Evolutionary conservation across 2,329 filamentous ascomycete genomes (phyloP), one percentile per base, ranked within the genome.

Genomic region (Talaromyces verruculosus): DNA sequence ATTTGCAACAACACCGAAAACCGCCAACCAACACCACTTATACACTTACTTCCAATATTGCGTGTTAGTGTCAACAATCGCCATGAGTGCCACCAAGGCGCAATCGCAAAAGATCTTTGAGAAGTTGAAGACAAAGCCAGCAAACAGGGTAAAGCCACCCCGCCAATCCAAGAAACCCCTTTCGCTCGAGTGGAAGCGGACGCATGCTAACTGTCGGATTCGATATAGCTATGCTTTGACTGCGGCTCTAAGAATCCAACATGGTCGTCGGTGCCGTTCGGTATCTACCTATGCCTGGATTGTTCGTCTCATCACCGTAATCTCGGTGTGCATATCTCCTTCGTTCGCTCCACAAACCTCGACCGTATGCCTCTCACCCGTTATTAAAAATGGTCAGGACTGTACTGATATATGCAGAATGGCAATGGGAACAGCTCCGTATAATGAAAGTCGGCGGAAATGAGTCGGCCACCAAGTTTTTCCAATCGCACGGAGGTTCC

Each of bases 361-460:
- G 95, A 99, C 80, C 93, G 94, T 98, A 91, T 77, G 92, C 84
- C 73, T 76, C 61, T 15, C 43, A 43, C 39, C 22, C 51, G n/a
- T 17, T 25, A 13, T n/a, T 53, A 6, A 4, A n/a, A 2, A 28
- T 51, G 15, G 43, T 60, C 47, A 25, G 60, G 65, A 53, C 58
- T 73, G 76, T 69, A 78, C 65, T 28, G n/a, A 58, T 61, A 33
- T 37, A 55, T 43, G 43, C 57, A 91, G 89, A 92, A 83, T 99
- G 95, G 95, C 93, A 97, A 91, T 99, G 95, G 95, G 93, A 97
- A 72, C 95, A 99, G 79, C 86, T 99, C 67, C 91, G 95, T 62
- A 81, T 94, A 66, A 98, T 99, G 94, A 99, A 99, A 82, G 93
- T 98, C 17, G 95, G 95, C 70, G 95, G 95, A 66, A 99, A 99